Base-by-base conservation (phyloP, 2,329 filamentous ascomycete genomes). In the Laburnicola sp. region DNA sequence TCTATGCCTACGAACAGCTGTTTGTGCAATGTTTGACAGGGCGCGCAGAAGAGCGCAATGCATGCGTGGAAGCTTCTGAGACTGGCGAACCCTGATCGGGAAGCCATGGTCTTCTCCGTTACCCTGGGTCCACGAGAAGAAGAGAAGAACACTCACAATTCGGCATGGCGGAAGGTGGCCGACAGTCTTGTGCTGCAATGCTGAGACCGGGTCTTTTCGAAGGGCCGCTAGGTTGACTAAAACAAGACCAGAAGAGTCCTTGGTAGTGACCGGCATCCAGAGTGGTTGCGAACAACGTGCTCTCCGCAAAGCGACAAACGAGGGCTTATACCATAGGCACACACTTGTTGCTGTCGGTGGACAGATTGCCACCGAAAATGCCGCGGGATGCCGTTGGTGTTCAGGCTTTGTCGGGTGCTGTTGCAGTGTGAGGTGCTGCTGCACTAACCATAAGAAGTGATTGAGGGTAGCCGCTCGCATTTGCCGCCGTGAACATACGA, bases 31-130 rank as follows among this genome's bases (percentile, higher is more conserved):
- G 40, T 51, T 40, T 30, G 11, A 35, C 49, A 25, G 21, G 16
- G 38, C 28, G 16, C 43, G 49, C 49, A 51, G 44, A 51, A 46
- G 44, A 34, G 53, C 58, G 58, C 55, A 45, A 56, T 41, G 38
- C 45, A 50, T 51, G 53, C 53, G 53, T 47, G 51, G 46, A 45
- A 45, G 34, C 57, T 26, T 53, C 59, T 53, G 46, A 48, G 60
- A 45, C 43, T 31, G 23, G 21, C 8, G 30, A 36, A n/a, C 8
- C 30, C 50, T 37, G 26, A 28, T 42, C 46, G 35, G 46, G 51
- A 40, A 54, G 37, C 54, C 41, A 28, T 39, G 34, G 50, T 51
- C 51, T 47, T 37, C 54, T 44, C 62, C 59, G 45, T 39, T 35
- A 39, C 47, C 41, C 37, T 61, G 59, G 59, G 37, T 36, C 27